Percentiles rank a stretch among this genome's conserved stretches.
These are phyloP conservation scores for Purpureocillium lavendulum DNA, from an alignment of 2,329 filamentous ascomycete species.

Conservation along the genomic window DNA sequence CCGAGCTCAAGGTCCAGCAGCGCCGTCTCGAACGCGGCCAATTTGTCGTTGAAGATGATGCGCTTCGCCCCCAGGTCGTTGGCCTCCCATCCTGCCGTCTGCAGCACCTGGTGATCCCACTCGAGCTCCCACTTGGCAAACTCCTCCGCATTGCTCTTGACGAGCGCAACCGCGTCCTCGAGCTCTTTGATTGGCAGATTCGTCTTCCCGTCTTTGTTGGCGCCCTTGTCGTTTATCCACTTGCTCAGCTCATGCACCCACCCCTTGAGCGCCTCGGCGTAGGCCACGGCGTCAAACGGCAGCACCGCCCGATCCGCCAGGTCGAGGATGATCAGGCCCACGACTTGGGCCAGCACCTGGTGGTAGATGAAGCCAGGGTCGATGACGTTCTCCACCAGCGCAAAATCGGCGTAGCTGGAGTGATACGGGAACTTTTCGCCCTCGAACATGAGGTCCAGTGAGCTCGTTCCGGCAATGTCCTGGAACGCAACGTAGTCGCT, in stretches of 20 bases:
- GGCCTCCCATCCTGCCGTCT: conserved; percentile 68
- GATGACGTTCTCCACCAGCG: conserved; percentile 72
- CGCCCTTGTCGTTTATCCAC: conserved; percentile 52
- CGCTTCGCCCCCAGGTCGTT: conserved; percentile 57
- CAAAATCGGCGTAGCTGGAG: conserved; percentile 83
- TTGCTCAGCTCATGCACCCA: conserved; percentile 61
- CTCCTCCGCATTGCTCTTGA: conserved; percentile 39
- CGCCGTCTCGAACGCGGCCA: conserved; percentile 75
- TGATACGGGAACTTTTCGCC: conserved; percentile 63
- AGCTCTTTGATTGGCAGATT: conserved; percentile 23
- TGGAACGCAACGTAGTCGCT: conserved; percentile 90
- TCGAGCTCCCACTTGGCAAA: conserved; percentile 70
- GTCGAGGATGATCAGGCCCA: conserved; percentile 76
- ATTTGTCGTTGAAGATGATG: conserved; percentile 68
- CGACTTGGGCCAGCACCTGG: conserved; percentile 67
- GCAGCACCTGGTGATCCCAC: conserved; percentile 68
- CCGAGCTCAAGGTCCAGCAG: conserved; percentile 66
- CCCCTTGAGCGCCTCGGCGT: conserved; percentile 54
- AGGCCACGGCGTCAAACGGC: conserved; percentile 71
- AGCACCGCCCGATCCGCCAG: conserved; percentile 73
- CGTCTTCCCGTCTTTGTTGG: conserved; percentile 16
- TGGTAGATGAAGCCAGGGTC: conserved; percentile 84
- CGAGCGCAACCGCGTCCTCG: conserved; percentile 48
- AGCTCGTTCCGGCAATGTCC: conserved; percentile 80
- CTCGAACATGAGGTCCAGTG: conserved; percentile 73